A percentile compares a stretch with the other conserved stretches of the same genome.
Conservation (phyloP, 2,329 filamentous ascomycete genomes). For the Colletotrichum neosansevieriae region DNA sequence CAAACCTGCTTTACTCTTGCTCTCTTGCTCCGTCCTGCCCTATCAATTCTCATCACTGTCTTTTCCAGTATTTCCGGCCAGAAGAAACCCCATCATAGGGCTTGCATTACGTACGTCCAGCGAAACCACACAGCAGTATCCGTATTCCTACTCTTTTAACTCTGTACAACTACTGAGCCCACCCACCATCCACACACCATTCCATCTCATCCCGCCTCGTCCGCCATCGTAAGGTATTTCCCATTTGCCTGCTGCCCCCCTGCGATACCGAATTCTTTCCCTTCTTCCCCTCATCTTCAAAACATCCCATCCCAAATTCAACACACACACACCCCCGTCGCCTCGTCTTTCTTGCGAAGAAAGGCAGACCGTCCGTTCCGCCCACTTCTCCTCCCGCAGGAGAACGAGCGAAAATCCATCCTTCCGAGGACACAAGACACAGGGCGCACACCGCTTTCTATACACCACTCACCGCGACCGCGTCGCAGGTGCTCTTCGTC, state of each 20-base stretch:
- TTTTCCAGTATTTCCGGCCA: conserved; percentile 1
- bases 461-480: conserved; percentile 24
- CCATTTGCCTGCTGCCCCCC: conserved; percentile 8
- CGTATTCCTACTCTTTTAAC: neutral
- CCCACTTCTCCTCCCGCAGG: neutral
- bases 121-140: neutral
- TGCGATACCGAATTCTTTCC: conserved; percentile 19
- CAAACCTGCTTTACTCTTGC: conserved; percentile 18
- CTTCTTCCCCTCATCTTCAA: conserved; percentile 13
- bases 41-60: conserved; percentile 1
- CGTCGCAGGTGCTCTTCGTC: conserved; percentile 27
- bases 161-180: too few relatives aligned
- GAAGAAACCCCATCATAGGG: neutral
- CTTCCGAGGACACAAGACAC: neutral
- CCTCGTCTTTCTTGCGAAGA: conserved; percentile 31
- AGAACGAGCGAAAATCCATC: conserved; percentile 10
- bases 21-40: neutral
- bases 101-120: neutral
- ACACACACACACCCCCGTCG: conserved; percentile 26
- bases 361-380: conserved; percentile 12
- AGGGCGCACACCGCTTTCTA: conserved; percentile 24
- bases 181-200: conserved; percentile 18
- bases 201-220: conserved; percentile 32
- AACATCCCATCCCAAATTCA: conserved; percentile 27
- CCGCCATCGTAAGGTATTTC: conserved; percentile 36